Base-by-base conservation (phyloP, 129 eudicot genomes). In the Gnaphalium uliginosum region DNA sequence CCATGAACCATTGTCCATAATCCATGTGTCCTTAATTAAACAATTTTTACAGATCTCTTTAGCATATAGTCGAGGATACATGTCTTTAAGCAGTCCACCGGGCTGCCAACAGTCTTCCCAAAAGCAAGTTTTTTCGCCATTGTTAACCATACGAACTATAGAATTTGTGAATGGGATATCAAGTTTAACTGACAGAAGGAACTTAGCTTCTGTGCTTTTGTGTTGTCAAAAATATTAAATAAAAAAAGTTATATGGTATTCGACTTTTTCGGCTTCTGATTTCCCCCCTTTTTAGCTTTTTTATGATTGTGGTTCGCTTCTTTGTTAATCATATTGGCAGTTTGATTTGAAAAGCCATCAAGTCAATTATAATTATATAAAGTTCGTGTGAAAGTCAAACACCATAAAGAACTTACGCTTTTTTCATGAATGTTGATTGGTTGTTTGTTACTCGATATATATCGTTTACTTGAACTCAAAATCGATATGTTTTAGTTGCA, bases 291-390 rank as follows among this genome's bases (percentile, higher is more conserved):
- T 66, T 66, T 0, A 35, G 48, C 51, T 6, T 21, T 54, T 33
- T 9, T 5, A 37, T 63, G 78, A 73, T 73, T 50, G 26, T 43
- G 60, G 8, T 58, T 75, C 64, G 71, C 63, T 62, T 74, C 22
- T 75, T 75, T 5, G 5, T 75, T 27, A 46, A n/a, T 46, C 62
- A 27, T 63, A 29, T 63, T 75, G 32, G 79, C 29, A 46, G 79
- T 29, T 46, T 63, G 13, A 63, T 63, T 27, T 62, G 35, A n/a
- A 25, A 59, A 35, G 15, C 2, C 17, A 33, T 56, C 37, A 50
- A 25, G 18, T 17, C 60, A 53, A 7, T n/a, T 22, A 19, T 6
- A 17, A 2, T 54, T 18, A 19, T 54, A 39, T 60, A n/a, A 37
- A 63, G 22, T 24, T 60, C 27, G 37, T 39, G 41, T 61, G 51